Evolutionary conservation across 257 asterid species (phyloP).

Genomic region (Lavandula angustifolia): DNA sequence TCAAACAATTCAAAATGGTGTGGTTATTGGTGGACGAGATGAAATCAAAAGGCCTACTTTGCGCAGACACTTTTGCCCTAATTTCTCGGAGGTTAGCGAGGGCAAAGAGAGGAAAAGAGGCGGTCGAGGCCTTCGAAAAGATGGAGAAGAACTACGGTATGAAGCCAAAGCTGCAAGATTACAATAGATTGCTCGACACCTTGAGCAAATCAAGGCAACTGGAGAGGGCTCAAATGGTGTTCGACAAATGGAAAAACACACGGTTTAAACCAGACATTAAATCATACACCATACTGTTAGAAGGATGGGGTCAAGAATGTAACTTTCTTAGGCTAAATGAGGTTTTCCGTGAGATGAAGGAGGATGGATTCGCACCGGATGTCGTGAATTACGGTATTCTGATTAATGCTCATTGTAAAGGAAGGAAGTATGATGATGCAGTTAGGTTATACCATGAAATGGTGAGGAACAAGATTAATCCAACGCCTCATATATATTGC

Average conservation of each 20-base stretch:
- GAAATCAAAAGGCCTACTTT: conserved; percentile 49
- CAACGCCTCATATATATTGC: conserved; percentile 81
- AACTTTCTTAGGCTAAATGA: conserved; percentile 62
- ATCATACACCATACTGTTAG: conserved; percentile 65
- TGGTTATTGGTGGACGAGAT: conserved; percentile 76
- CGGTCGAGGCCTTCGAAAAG: conserved; percentile 67
- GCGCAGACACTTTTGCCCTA: conserved; percentile 62
- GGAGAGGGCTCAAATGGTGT: conserved; percentile 66
- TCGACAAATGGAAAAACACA: conserved; percentile 61
- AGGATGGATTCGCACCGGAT: conserved; percentile 66
- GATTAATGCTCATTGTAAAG: conserved; percentile 67
- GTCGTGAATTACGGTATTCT: conserved; percentile 78
- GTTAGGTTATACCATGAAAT: conserved; percentile 52
- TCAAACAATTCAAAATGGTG: conserved; percentile 74
- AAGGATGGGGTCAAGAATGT: conserved; percentile 78
- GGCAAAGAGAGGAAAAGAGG: conserved; percentile 68
- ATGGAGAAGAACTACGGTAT: conserved; percentile 75
- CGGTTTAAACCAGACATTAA: conserved; percentile 61
- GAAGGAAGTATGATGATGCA: conserved; percentile 52
- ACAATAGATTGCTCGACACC: conserved; percentile 75
- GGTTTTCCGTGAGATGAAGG: conserved; percentile 73
- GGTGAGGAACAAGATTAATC: conserved; percentile 53
- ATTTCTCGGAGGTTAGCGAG: conserved; percentile 77
- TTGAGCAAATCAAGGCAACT: conserved; percentile 67
- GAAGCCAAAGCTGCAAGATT: conserved; percentile 59